A percentile compares a stretch with the other conserved stretches of the same genome.
phyloP scores from a whole-genome alignment of 495 filamentous ascomycete genomes.

The Tuber microsphaerosporum region DNA sequence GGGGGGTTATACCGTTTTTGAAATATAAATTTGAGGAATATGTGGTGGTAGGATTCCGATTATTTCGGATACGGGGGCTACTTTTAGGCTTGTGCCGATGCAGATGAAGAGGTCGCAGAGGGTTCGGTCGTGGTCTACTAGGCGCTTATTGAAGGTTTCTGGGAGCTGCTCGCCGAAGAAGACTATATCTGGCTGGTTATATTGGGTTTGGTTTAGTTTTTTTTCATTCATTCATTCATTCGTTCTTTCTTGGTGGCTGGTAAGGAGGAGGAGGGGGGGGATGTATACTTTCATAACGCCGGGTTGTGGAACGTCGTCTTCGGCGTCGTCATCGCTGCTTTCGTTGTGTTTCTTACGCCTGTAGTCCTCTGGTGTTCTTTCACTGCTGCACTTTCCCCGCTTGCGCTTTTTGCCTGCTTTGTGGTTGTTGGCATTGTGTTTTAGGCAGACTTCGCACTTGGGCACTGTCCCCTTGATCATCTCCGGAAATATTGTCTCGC shows the following conservation, averaged over 20 bases:
- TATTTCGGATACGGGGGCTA: conserved; percentile 88
- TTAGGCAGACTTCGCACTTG: conserved; percentile 56
- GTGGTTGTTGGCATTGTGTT: conserved; percentile 42
- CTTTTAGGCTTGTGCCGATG: conserved; percentile 93
- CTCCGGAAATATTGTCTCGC: conserved; percentile 68
- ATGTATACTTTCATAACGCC: conserved; percentile 78
- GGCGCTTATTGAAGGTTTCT: conserved; percentile 70
- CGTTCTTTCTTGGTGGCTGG: not conserved
- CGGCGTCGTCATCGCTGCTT: conserved; percentile 63
- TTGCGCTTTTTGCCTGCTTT: conserved; percentile 63
- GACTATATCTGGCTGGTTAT: conserved; percentile 72
- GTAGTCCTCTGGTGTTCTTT: conserved; percentile 43
- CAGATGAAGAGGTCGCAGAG: conserved; percentile 87
- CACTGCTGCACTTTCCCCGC: conserved; percentile 56
- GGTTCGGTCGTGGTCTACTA: conserved; percentile 70
- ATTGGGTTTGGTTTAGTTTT: not conserved
- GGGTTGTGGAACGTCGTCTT: conserved; percentile 59
- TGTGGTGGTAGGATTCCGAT: conserved; percentile 67
- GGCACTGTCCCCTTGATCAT: conserved; percentile 68
- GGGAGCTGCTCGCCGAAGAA: conserved; percentile 94
- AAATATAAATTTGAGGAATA: conserved; percentile 92
- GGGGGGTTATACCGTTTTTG: conserved; percentile 56
- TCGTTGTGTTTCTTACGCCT: conserved; percentile 46
- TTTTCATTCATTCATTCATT: too few species aligned
- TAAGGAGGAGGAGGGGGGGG: conserved; percentile 4